Percentiles rank a stretch among this genome's conserved stretches.
Conservation (phyloP, 1,284 basidiomycete genomes). For the Sporisorium reilianum region DNA sequence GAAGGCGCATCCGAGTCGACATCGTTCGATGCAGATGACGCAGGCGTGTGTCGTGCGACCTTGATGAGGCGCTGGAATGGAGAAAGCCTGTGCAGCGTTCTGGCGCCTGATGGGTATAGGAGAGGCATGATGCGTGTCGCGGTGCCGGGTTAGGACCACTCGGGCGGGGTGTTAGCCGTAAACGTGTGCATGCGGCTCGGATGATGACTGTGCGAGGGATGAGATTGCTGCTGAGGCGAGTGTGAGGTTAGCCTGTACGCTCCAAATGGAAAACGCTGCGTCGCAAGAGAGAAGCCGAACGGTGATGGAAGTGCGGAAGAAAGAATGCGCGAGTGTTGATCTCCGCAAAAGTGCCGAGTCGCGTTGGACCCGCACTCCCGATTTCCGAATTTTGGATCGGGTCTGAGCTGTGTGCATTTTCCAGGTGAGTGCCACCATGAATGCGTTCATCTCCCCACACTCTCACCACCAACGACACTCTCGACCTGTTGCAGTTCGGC, state of each 20-base stretch:
- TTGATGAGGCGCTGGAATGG: constrained; percentile 45
- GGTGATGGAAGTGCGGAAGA: constrained; percentile 17
- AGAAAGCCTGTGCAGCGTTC: constrained; percentile 24
- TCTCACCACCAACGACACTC: constrained; percentile 1
- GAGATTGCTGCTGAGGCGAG: not conserved
- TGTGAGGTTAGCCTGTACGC: no score
- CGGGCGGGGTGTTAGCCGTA: not conserved
- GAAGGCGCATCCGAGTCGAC: constrained; percentile 10
- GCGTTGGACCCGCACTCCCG: constrained; percentile 13
- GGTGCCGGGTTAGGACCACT: constrained; percentile 1
- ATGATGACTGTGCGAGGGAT: not conserved
- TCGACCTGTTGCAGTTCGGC: not conserved
- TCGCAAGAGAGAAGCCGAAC: not conserved
- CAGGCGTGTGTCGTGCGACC: constrained; percentile 42
- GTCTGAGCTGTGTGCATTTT: not conserved
- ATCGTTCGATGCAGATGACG: not conserved
- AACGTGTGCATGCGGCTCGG: constrained; percentile 8
- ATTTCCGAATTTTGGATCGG: constrained; percentile 5
- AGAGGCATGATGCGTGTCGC: constrained; percentile 30
- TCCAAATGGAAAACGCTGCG: no score
- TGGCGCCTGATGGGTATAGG: constrained; percentile 40
- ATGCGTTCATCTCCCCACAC: not conserved
- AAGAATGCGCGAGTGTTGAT: constrained; percentile 36
- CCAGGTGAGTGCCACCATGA: not conserved
- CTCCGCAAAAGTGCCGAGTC: constrained; percentile 23